Evolutionary conservation across 768 basidiomycete species (phyloP).

Genomic region (Rhodotorula graminis): DNA sequence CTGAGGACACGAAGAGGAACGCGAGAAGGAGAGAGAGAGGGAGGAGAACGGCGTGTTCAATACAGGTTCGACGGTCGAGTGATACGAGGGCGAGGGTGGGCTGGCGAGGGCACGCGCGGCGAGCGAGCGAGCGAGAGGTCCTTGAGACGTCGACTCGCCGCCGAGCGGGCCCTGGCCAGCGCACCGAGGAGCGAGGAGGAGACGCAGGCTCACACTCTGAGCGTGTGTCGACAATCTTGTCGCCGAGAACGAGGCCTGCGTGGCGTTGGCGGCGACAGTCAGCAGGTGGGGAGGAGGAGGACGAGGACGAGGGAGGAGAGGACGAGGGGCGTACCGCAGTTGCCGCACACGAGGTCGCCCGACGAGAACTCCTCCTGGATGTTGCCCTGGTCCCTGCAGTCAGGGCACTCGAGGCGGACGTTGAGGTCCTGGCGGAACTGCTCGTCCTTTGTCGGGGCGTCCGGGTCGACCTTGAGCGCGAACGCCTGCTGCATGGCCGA

Average conservation of each 20-base stretch:
- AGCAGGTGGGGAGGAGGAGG: neutral
- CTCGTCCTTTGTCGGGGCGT: constrained; percentile 8
- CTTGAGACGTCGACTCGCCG: neutral
- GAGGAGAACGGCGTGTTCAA: constrained; percentile 13
- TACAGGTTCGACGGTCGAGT: neutral
- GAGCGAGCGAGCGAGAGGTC: constrained; percentile 16
- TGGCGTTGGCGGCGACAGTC: constrained; percentile 1
- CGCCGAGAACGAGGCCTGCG: constrained; percentile 78
- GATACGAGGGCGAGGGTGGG: neutral
- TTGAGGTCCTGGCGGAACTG: constrained; percentile 38
- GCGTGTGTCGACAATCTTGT: constrained; percentile 92
- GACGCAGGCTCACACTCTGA: constrained; percentile 81
- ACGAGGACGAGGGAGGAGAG: neutral
- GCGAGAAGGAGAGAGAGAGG: neutral
- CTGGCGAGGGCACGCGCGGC: constrained; percentile 37
- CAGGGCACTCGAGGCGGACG: constrained; percentile 67
- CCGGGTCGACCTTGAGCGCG: constrained; percentile 31
- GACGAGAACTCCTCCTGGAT: constrained; percentile 93
- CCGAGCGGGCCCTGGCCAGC: neutral
- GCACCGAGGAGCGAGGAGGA: constrained; percentile 10
- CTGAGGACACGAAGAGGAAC: constrained; percentile 4
- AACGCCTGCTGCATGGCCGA: constrained; percentile 13
- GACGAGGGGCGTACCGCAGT: constrained; percentile 55
- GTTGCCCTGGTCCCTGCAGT: constrained; percentile 86
- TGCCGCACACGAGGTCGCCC: constrained; percentile 92